These are phyloP conservation scores for Ceratocystis papillata DNA, from an alignment of 2,329 filamentous ascomycete genomes.

Conservation along the genomic window DNA sequence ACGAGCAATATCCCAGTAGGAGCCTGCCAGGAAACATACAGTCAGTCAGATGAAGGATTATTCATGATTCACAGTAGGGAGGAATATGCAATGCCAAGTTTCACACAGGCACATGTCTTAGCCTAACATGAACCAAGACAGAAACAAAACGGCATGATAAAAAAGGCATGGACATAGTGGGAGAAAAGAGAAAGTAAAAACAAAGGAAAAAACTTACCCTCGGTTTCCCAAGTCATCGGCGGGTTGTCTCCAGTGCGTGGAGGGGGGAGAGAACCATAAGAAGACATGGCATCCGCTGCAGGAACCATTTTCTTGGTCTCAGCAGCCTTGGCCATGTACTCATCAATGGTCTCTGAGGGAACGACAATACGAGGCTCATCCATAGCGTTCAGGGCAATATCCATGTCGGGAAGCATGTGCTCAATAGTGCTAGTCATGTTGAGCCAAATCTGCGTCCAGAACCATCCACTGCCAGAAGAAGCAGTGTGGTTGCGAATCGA, in stretches of 20 bases:
- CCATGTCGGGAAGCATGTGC: slow-evolving; percentile 53
- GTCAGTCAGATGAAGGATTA: background rate
- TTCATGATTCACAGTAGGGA: background rate
- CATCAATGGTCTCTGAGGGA: slow-evolving; percentile 51
- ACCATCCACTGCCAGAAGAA: slow-evolving; percentile 43
- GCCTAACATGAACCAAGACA: background rate
- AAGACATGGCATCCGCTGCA: slow-evolving; percentile 36
- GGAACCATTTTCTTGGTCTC: slow-evolving; percentile 37
- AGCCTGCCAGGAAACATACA: slow-evolving; percentile 31
- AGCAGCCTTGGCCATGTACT: slow-evolving; percentile 43
- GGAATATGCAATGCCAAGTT: background rate
- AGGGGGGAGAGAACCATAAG: slow-evolving; percentile 37
- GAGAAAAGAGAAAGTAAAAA: background rate
- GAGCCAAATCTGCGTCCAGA: slow-evolving; percentile 48
- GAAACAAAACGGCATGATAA: background rate
- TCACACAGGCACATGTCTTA: background rate
- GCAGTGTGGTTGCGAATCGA: slow-evolving; percentile 45
- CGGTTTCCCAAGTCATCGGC: slow-evolving; percentile 41
- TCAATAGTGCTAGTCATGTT: slow-evolving; percentile 44
- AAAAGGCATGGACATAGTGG: background rate
- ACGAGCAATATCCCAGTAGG: slow-evolving; percentile 48
- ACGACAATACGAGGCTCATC: slow-evolving; percentile 56
- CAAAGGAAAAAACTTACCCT: slow-evolving; percentile 33
- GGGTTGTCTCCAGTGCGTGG: slow-evolving; percentile 29
- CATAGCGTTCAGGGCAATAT: slow-evolving; percentile 55